Conservation (phyloP, 257 asterid species). For the Solanum corneliomulleri region DNA sequence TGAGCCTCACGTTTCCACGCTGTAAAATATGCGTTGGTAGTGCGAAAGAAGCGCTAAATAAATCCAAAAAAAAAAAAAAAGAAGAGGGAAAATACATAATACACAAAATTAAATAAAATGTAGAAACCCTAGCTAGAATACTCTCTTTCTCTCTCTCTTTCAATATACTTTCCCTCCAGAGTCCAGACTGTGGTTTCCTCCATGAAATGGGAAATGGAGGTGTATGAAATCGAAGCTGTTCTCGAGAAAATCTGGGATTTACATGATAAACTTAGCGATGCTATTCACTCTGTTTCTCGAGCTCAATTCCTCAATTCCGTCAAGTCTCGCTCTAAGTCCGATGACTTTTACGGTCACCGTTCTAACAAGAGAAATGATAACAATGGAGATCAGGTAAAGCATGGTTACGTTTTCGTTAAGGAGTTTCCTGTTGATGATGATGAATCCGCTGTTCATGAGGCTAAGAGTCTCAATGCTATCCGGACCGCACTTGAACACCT, state of each 20-base stretch:
- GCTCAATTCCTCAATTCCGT: slow-evolving; percentile 71
- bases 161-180: slow-evolving; percentile 8
- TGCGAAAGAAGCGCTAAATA: background rate
- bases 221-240: slow-evolving; percentile 73
- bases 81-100: background rate
- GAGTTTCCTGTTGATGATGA: slow-evolving; percentile 50
- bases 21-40: slow-evolving; percentile 9
- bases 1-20: background rate
- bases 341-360: slow-evolving; percentile 21
- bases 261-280: slow-evolving; percentile 96
- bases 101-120: background rate
- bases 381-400: slow-evolving; percentile 4
- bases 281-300: slow-evolving; percentile 78
- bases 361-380: slow-evolving; percentile 18
- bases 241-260: slow-evolving; percentile 87
- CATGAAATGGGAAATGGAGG: slow-evolving; percentile 91
- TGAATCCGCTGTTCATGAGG: slow-evolving; percentile 71
- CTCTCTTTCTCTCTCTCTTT: background rate
- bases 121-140: background rate
- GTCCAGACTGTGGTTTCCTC: background rate
- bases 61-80: background rate
- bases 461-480: slow-evolving; percentile 76
- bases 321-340: slow-evolving; percentile 39
- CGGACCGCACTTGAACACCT: slow-evolving; percentile 90
- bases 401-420: slow-evolving; percentile 73